Evolutionary conservation across 1,284 basidiomycete species (phyloP).

Genomic region (Trichosporon sp.): DNA sequence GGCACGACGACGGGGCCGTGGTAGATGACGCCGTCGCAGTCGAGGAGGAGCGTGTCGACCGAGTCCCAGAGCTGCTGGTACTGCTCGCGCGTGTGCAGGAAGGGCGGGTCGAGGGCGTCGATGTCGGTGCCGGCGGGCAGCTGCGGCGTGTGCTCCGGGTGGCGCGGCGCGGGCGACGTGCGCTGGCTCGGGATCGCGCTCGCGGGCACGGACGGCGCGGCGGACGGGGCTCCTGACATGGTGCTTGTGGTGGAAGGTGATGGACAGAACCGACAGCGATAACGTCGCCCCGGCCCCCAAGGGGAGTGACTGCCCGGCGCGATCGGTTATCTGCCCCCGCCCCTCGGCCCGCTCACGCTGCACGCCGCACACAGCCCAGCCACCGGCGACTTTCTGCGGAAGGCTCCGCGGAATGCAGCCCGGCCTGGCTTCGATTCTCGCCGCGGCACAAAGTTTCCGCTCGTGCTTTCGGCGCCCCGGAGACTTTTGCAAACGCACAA

Average conservation of each 20-base stretch:
- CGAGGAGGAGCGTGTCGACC: constrained; percentile 90
- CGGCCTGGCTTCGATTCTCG: background rate
- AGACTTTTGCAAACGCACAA: background rate
- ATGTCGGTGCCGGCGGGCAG: background rate
- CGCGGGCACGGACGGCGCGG: background rate
- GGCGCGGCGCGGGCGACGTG: background rate
- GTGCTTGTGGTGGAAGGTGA: background rate
- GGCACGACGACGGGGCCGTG: constrained; percentile 75
- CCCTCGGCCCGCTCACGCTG: background rate
- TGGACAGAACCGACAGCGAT: background rate
- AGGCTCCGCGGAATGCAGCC: background rate
- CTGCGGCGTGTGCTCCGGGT: background rate
- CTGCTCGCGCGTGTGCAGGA: constrained; percentile 36
- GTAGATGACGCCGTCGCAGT: constrained; percentile 96
- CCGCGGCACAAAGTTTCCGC: background rate
- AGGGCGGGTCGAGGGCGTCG: constrained; percentile 19
- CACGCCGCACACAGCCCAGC: background rate
- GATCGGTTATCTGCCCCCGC: constrained; percentile 5
- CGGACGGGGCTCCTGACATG: background rate
- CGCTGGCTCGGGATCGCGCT: background rate
- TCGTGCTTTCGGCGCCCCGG: background rate
- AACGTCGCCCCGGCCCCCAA: background rate
- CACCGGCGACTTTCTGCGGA: background rate
- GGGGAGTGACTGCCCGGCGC: background rate
- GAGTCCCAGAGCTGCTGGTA: constrained; percentile 56